Evolutionary conservation across 2,329 filamentous ascomycete species (phyloP), one percentile per base, ranked within the genome.

Genomic region (Thelonectria blattea): DNA sequence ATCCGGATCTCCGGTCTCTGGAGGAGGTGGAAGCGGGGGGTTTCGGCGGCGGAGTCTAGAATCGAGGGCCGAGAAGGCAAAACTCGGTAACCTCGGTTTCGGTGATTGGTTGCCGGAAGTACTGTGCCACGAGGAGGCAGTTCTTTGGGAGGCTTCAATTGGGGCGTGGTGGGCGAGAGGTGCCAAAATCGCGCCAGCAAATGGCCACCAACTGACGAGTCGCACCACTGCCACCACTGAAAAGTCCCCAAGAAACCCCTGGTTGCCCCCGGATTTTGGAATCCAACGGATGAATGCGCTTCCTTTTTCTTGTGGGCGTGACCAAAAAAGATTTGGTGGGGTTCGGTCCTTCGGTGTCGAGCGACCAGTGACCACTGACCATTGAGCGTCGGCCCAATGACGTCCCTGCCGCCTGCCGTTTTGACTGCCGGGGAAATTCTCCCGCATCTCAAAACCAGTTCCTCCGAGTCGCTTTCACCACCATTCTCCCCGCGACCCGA

Each of bases 51-150:
- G 60, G 59, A 63, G 50, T 47, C 30, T 56, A 54, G 39, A 50
- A 41, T 60, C 52, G 32, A 48, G 47, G 60, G 68, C 64, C 62
- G 64, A 66, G 52, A 66, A 34, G 22, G 22, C 22, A 24, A 24
- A 24, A n/a, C 30, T 71, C 69, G 69, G 69, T 61, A 71, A 63
- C 68, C 66, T 71, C 69, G 69, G 69, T 64, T n/a, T 71, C 68
- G 69, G 68, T 58, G 61, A 67, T 64, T 68, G 61, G 59, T 65
- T 65, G 60, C 68, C 66, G 69, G 47, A 42, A 22, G 27, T 30
- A 55, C 48, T 42, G 34, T 24, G 3, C 22, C 22, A 6, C 22
- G 3, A 6, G 22, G 22, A 24, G 22, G 22, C 3, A 24, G 22
- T 3, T 3, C 22, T 24, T 24, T 24, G 22, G 22, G 22, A 24